Conservation (phyloP, 2,329 filamentous ascomycete species). For the Xylaria sp. region DNA sequence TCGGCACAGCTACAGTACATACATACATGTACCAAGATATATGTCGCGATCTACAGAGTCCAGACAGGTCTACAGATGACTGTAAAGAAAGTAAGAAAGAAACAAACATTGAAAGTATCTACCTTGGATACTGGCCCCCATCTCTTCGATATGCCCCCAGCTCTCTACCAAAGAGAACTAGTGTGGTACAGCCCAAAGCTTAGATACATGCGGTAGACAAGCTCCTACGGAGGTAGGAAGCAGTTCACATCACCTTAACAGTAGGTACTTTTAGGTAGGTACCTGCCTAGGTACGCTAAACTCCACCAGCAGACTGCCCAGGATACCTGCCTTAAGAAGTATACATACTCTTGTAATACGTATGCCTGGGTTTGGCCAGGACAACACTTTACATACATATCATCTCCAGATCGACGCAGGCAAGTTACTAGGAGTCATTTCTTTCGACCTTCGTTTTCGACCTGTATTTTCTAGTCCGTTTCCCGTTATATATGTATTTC, state of each 20-base stretch:
- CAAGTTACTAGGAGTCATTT: conserved; percentile 13
- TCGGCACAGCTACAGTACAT: background rate
- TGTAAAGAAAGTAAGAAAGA: background rate
- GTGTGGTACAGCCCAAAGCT: too few species aligned
- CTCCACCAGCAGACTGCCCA: background rate
- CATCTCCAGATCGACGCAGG: conserved; percentile 26
- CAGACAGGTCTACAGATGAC: conserved; percentile 22
- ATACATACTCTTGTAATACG: conserved; percentile 18
- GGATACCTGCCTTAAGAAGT: background rate
- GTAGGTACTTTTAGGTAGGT: background rate
- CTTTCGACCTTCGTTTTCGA: conserved; percentile 14
- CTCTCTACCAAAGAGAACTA: too few species aligned
- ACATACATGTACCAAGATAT: conserved; percentile 4
- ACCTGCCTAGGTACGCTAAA: background rate
- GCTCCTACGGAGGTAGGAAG: background rate
- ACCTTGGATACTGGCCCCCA: background rate
- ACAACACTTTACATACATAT: conserved; percentile 28
- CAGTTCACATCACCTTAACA: background rate
- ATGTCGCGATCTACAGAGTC: conserved; percentile 27
- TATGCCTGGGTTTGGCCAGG: conserved; percentile 1
- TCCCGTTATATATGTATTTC: conserved; percentile 17
- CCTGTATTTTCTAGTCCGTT: conserved; percentile 6
- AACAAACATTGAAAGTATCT: background rate
- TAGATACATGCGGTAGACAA: too few species aligned
- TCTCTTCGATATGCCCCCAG: too few species aligned